These are phyloP conservation scores for Cytospora schulzeri DNA, from an alignment of 2,329 filamentous ascomycete genomes.

Conservation along the genomic window DNA sequence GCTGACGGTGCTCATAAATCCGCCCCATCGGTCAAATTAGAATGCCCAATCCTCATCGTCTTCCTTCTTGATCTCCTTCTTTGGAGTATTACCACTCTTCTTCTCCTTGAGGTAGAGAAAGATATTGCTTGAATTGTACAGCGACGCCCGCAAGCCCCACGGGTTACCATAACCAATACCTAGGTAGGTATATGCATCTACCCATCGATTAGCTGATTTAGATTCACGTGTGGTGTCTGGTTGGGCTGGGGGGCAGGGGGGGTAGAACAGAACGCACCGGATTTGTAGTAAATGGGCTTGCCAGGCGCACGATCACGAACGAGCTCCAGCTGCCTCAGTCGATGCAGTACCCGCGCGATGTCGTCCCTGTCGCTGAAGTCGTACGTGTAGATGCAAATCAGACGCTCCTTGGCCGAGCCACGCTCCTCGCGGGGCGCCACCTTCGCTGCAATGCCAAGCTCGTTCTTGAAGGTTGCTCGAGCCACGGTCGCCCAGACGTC, in stretches of 20 bases:
- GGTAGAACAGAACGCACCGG: slow-evolving; percentile 50
- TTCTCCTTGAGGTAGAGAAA: slow-evolving; percentile 34
- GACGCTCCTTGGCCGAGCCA: slow-evolving; percentile 47
- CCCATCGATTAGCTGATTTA: slow-evolving; percentile 23
- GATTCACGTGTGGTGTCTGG: not conserved
- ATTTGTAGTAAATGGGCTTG: slow-evolving; percentile 75
- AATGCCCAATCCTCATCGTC: slow-evolving; percentile 10
- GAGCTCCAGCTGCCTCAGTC: slow-evolving; percentile 64
- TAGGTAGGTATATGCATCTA: slow-evolving; percentile 70
- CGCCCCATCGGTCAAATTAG: not conserved
- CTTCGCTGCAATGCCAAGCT: slow-evolving; percentile 74
- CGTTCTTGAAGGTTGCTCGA: slow-evolving; percentile 65
- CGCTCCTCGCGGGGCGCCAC: slow-evolving; percentile 60
- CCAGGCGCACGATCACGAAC: slow-evolving; percentile 43
- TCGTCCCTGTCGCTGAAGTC: slow-evolving; percentile 73
- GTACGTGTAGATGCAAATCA: slow-evolving; percentile 78
- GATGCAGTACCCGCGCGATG: slow-evolving; percentile 66
- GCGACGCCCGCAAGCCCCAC: slow-evolving; percentile 63
- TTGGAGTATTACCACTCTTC: slow-evolving; percentile 9
- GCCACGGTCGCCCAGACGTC: slow-evolving; percentile 68
- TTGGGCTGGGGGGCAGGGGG: not conserved
- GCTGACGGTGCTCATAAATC: not conserved
- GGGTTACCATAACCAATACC: slow-evolving; percentile 62
- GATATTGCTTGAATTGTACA: slow-evolving; percentile 53
- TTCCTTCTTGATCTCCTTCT: not conserved